Evolutionary conservation across 495 filamentous ascomycete species (phyloP).

Genomic region (Annulohypoxylon maeteangense): DNA sequence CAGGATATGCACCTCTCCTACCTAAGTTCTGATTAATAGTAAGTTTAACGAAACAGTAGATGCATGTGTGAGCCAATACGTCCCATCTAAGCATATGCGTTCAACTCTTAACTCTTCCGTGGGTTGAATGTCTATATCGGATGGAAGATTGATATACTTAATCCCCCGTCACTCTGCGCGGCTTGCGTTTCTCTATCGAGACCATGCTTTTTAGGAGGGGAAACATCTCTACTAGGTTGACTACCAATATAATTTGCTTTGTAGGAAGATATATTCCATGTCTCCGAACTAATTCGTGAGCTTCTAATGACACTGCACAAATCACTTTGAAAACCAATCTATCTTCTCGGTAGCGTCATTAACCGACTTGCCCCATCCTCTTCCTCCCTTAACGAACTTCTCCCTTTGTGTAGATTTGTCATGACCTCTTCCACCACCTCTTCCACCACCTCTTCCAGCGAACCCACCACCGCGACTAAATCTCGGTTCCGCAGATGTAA

Average conservation of each 20-base stretch:
- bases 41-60: background rate
- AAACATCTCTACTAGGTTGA: slow-evolving; percentile 43
- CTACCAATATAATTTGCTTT: slow-evolving; percentile 1
- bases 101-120: slow-evolving; percentile 63
- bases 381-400: background rate
- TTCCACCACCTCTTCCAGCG: slow-evolving; percentile 40
- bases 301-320: background rate
- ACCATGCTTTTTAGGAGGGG: slow-evolving; percentile 61
- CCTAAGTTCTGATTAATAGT: background rate
- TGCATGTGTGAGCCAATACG: background rate
- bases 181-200: slow-evolving; percentile 50
- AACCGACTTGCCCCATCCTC: background rate
- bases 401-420: slow-evolving; percentile 17
- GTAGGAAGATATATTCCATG: background rate
- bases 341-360: background rate
- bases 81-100: slow-evolving; percentile 78
- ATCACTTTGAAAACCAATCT: background rate
- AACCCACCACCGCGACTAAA: slow-evolving; percentile 40
- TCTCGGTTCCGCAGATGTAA: slow-evolving; percentile 42
- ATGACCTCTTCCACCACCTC: slow-evolving; percentile 41
- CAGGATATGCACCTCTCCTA: background rate
- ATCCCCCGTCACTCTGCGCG: slow-evolving; percentile 62
- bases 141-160: slow-evolving; percentile 69
- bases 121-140: slow-evolving; percentile 79
- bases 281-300: background rate